Percentiles rank a stretch among this genome's conserved stretches.
phyloP scores from a whole-genome alignment of 306 rosid genomes.

The Ormosia emarginata region DNA sequence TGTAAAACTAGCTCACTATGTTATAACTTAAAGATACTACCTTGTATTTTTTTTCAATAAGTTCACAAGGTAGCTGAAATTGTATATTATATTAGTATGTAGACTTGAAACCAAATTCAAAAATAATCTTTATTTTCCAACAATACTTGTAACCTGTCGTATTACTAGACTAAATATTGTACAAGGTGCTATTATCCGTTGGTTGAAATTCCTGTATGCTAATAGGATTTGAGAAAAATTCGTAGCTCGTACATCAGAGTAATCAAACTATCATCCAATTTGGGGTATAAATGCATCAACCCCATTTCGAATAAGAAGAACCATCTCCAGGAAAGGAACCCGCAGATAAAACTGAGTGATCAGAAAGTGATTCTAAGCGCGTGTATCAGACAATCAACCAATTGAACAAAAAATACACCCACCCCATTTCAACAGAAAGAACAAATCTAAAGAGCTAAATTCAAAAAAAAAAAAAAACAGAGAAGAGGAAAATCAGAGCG shows the following conservation, averaged over 20 bases:
- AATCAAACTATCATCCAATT: background rate
- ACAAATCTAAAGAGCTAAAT: background rate
- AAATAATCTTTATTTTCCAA: background rate
- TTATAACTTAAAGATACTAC: background rate
- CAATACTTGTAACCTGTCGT: background rate
- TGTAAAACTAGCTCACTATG: background rate
- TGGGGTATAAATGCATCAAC: background rate
- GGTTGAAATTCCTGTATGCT: background rate
- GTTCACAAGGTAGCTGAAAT: background rate
- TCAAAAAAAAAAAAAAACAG: too few relatives aligned
- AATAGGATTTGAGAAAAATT: background rate
- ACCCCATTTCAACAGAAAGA: constrained; percentile 3
- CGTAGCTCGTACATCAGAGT: background rate
- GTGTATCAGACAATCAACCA: background rate
- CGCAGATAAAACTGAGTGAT: background rate
- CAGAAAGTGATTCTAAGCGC: background rate
- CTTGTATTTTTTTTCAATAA: background rate
- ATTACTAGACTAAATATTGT: background rate
- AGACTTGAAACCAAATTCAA: background rate
- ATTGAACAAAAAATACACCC: background rate
- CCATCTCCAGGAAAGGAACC: background rate
- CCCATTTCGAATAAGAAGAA: background rate
- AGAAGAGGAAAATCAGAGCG: background rate
- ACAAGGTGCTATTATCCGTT: background rate
- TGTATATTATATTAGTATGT: background rate